phyloP scores from a whole-genome alignment of 257 asterid species.

The Schizonepeta tenuifolia region DNA sequence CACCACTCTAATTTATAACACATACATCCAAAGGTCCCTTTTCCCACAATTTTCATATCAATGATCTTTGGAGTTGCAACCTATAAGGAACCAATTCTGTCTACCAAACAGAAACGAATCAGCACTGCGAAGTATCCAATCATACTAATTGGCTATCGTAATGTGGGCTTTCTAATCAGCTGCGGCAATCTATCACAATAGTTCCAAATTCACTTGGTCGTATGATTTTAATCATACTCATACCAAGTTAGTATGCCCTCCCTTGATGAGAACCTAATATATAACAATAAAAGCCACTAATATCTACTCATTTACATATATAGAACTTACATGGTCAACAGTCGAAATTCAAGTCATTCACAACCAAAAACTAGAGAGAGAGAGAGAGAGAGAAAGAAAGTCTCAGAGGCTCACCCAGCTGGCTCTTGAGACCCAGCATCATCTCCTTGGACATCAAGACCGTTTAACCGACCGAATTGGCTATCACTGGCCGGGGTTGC shows the following conservation, averaged over 20 bases:
- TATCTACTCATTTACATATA: not conserved
- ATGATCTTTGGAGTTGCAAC: not conserved
- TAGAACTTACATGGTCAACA: conserved; percentile 5
- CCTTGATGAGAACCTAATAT: not conserved
- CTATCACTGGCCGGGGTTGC: conserved; percentile 64
- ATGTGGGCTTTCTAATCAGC: not conserved
- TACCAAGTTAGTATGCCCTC: conserved; percentile 14
- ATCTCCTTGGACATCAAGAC: conserved; percentile 73
- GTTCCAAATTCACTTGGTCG: not conserved
- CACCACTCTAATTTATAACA: conserved; percentile 8
- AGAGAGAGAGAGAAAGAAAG: not conserved
- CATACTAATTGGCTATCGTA: not conserved
- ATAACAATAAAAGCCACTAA: not conserved
- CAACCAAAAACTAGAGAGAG: conserved; percentile 17
- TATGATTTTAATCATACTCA: not conserved
- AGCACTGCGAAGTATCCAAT: not conserved
- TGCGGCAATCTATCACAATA: conserved; percentile 4
- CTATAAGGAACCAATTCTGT: conserved; percentile 2
- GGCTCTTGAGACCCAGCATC: conserved; percentile 72
- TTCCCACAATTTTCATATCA: not conserved
- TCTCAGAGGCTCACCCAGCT: conserved; percentile 59
- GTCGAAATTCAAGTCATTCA: not conserved
- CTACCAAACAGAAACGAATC: not conserved
- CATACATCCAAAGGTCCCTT: not conserved
- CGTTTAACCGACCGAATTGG: conserved; percentile 51